These are phyloP conservation scores for Solanum chmielewskii DNA, from an alignment of 257 asterid species.

Conservation along the genomic window DNA sequence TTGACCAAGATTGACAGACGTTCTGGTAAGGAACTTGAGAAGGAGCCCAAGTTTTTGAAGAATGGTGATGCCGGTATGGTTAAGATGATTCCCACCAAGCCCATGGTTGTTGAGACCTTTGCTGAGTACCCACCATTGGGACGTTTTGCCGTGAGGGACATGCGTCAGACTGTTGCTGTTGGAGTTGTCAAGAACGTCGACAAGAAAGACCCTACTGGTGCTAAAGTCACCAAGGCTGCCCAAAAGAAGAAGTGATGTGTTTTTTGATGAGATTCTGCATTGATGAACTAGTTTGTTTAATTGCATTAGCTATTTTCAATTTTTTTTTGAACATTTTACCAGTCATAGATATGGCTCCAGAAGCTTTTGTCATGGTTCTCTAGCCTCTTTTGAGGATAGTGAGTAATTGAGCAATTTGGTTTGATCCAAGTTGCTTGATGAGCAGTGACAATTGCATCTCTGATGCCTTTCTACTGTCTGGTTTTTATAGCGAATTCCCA, in stretches of 20 bases:
- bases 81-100: slow-evolving; percentile 47
- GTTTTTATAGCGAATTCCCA: neutral
- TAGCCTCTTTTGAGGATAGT: neutral
- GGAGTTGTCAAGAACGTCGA: slow-evolving; percentile 36
- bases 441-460: neutral
- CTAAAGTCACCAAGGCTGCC: slow-evolving; percentile 50
- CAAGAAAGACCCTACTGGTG: slow-evolving; percentile 47
- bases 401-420: neutral
- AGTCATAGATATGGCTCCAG: neutral
- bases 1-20: slow-evolving; percentile 46
- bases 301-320: neutral
- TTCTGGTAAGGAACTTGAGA: slow-evolving; percentile 55
- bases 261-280: neutral
- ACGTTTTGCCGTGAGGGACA: slow-evolving; percentile 45
- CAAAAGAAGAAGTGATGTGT: slow-evolving; percentile 26
- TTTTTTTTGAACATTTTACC: neutral
- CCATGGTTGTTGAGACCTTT: slow-evolving; percentile 44
- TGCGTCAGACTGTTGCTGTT: slow-evolving; percentile 47
- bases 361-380: neutral
- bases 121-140: slow-evolving; percentile 37
- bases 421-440: neutral
- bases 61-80: slow-evolving; percentile 48
- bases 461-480: neutral
- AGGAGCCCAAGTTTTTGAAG: slow-evolving; percentile 64
- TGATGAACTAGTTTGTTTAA: neutral